Evolutionary conservation across 345 rosid species (phyloP).

Genomic region (Microcos paniculata): DNA sequence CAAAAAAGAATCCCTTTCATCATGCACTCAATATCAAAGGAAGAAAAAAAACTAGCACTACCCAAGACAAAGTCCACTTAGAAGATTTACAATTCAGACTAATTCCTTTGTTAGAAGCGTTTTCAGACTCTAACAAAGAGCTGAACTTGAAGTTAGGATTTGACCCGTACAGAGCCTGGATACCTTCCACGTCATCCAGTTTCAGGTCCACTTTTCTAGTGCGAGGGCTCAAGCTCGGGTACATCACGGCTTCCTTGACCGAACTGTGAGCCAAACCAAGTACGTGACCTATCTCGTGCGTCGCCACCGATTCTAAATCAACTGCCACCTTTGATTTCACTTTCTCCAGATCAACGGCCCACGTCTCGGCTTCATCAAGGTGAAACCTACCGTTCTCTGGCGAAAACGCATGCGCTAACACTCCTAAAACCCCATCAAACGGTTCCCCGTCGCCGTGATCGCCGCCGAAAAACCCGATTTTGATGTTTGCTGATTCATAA

Average conservation of each 20-base stretch:
- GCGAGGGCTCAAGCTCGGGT: slow-evolving; percentile 74
- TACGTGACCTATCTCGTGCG: slow-evolving; percentile 92
- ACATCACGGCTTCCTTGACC: slow-evolving; percentile 85
- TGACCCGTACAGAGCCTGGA: slow-evolving; percentile 68
- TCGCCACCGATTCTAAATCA: slow-evolving; percentile 93
- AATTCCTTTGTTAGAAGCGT: slow-evolving; percentile 42
- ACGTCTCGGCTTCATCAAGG: slow-evolving; percentile 74
- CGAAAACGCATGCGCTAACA: slow-evolving; percentile 83
- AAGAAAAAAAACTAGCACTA: slow-evolving; percentile 34
- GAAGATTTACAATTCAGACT: slow-evolving; percentile 15
- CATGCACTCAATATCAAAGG: slow-evolving; percentile 11
- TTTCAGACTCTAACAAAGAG: slow-evolving; percentile 55
- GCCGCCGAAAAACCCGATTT: slow-evolving; percentile 59
- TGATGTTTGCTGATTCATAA: slow-evolving; percentile 49
- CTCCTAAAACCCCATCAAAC: slow-evolving; percentile 87
- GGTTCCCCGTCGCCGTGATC: slow-evolving; percentile 88
- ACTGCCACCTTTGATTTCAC: slow-evolving; percentile 58
- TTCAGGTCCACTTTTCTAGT: slow-evolving; percentile 60
- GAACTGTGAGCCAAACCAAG: slow-evolving; percentile 83
- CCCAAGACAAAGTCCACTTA: slow-evolving; percentile 30
- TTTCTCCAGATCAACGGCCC: slow-evolving; percentile 60
- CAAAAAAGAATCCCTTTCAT: background rate
- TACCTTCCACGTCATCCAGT: slow-evolving; percentile 84
- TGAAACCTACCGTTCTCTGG: slow-evolving; percentile 86
- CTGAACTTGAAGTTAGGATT: slow-evolving; percentile 70